phyloP scores from a whole-genome alignment of 345 rosid species.

The Clausena lansium region DNA sequence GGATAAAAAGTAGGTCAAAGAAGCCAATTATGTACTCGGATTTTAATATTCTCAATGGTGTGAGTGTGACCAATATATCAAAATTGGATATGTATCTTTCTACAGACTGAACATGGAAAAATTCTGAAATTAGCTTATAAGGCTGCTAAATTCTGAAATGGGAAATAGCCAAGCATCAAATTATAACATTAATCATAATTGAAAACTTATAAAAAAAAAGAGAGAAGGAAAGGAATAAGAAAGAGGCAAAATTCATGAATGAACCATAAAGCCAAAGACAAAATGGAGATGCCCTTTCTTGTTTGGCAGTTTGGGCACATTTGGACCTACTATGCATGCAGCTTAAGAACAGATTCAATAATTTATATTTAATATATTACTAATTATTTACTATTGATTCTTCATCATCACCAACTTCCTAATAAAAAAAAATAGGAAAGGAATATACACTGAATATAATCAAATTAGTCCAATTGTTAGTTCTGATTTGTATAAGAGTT shows the following conservation, averaged over 20 bases:
- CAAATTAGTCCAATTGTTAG: not conserved
- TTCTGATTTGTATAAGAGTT: not conserved
- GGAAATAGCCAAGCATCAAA: not conserved
- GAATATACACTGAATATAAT: not conserved
- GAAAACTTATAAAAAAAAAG: not conserved
- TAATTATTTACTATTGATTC: too few species aligned
- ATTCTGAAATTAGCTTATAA: not conserved
- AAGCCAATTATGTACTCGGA: not conserved
- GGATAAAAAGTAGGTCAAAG: not conserved
- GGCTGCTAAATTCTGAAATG: not conserved
- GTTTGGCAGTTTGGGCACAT: not conserved
- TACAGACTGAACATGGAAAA: not conserved
- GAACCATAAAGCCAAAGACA: not conserved
- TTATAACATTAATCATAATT: not conserved
- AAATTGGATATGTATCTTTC: not conserved
- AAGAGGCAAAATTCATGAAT: not conserved
- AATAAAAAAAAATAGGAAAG: too few species aligned
- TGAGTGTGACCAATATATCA: not conserved
- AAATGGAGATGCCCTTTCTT: not conserved
- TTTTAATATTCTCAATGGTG: not conserved
- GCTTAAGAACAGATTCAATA: not conserved
- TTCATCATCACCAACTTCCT: too few species aligned
- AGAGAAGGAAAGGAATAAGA: not conserved
- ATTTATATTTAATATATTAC: not conserved
- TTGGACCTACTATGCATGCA: not conserved